Base-by-base conservation (phyloP, 2,329 filamentous ascomycete genomes). In the Epichloe uncinata region DNA sequence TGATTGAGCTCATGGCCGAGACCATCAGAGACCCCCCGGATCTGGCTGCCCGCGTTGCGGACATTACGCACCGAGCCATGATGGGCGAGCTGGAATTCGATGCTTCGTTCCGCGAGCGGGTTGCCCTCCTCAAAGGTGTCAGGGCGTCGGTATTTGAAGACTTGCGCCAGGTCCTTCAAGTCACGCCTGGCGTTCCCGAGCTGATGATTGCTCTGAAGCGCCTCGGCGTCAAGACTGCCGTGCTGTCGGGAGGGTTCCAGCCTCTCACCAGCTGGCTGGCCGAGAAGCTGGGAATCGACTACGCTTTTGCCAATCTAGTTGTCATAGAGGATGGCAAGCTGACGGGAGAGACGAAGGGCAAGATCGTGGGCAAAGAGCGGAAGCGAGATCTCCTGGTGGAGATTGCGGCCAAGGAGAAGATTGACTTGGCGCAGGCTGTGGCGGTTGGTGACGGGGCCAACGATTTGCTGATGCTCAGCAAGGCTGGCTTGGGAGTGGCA, bases 21-120 rank as follows among this genome's bases (percentile, higher is more conserved):
- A 85, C 85, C 37, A 80, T 95, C 59, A 73, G 69, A 45, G 70
- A 85, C 67, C 70, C 77, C 22, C 68, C 78, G 2, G 87, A 88
- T 48, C 77, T 94, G n/a, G 81, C 87, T 58, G 81, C 81, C 48
- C 73, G 86, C 59, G 91, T 98, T 38, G 85, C 88, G 8, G 81
- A 84, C 59, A 97, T 98, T 58, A 98, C 93, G 0, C 84, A 84
- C 52, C 84, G 89, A 35, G 91, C 93, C 36, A 98, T 98, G 93
- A 83, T 91, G 57, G 93, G 93, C 53, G 90, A 97, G 70, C 74
- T 97, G 36, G 90, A 96, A 65, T 98, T 98, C 58, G 82, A 90
- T 48, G 78, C 79, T 0, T 90, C 86, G 1, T 81, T 98, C 61
- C 81, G 82, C 51, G 87, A 86, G 63, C 79, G 93, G 16, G 88